Base-by-base conservation (phyloP, 2,329 filamentous ascomycete genomes). In the Colletotrichum sp. region DNA sequence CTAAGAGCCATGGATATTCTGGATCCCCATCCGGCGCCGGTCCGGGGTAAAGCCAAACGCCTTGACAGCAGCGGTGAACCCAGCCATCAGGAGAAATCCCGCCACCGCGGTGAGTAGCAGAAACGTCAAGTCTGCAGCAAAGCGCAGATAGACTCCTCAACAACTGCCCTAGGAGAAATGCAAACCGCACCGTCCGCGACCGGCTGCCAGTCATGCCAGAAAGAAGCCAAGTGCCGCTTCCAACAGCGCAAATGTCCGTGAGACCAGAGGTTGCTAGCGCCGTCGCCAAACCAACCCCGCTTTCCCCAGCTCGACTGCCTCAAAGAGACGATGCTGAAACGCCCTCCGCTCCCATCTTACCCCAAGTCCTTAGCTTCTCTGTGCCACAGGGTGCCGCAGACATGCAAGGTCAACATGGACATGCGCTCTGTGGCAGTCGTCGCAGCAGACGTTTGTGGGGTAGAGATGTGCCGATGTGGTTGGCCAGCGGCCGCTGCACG, bases 61-160 rank as follows among this genome's bases (percentile, higher is more conserved):
- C 64, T 56, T 68, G 58, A 72, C 34, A 73, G 55, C 69, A 73
- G 73, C 73, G 73, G 70, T 75, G 73, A 75, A 68, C 70, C 73
- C 70, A 48, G 72, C 69, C 43, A 22, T 22, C 22, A 22, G 32
- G 36, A 66, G 13, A 48, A n/a, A 52, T 32, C 55, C 68, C 61
- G 62, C 69, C 56, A 43, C 62, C 62, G 16, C 13, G 68, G 43
- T 18, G 61, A 62, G 56, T 8, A 70, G 61, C n/a, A 62, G n/a
- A 25, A 52, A 52, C n/a, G n/a, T 52, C 43, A 52, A 52, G 58
- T 34, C 28, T 62, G 58, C 18, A 25, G 58, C 28, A 62, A 36
- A 15, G 27, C n/a, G 16, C 13, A 25, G 52, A 22, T 65, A 48
- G 36, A 39, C 18, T 39, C 36, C 65, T 28, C 69, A 56, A 32